phyloP scores from a whole-genome alignment of 2,329 filamentous ascomycete species.

The Zymoseptoria crescenta region DNA sequence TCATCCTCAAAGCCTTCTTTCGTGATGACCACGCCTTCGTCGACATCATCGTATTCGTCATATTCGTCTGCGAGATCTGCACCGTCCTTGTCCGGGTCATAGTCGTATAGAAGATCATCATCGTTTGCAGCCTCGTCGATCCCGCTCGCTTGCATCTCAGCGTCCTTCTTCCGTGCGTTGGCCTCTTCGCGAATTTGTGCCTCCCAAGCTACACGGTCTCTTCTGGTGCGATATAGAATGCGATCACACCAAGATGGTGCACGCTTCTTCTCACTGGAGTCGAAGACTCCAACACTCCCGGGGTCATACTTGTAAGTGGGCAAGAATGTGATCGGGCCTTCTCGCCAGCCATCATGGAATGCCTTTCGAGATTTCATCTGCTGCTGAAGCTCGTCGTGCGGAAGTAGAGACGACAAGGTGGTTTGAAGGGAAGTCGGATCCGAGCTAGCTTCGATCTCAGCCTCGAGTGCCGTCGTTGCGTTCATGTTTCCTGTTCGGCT shows the following conservation, averaged over 20 bases:
- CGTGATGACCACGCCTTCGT: conserved; percentile 45
- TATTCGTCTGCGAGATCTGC: conserved; percentile 43
- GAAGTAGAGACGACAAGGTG: conserved; percentile 75
- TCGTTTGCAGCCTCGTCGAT: conserved; percentile 66
- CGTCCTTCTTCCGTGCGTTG: conserved; percentile 62
- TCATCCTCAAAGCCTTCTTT: conserved; percentile 52
- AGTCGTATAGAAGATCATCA: conserved; percentile 84
- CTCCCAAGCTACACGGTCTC: conserved; percentile 60
- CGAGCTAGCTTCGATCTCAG: conserved; percentile 45
- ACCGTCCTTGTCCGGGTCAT: conserved; percentile 74
- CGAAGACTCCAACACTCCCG: conserved; percentile 85
- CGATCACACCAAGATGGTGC: conserved; percentile 96
- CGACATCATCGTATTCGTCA: conserved; percentile 51
- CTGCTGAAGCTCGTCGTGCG: conserved; percentile 77
- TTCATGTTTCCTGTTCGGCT: conserved; percentile 7
- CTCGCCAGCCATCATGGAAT: conserved; percentile 86
- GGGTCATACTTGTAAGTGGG: conserved; percentile 98
- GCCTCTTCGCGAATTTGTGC: conserved; percentile 55
- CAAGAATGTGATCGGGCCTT: conserved; percentile 79
- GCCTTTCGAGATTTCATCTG: conserved; percentile 68
- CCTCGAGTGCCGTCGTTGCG: conserved; percentile 15
- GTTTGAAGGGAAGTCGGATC: conserved; percentile 84
- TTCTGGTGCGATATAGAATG: conserved; percentile 74
- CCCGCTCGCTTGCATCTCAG: conserved; percentile 76
- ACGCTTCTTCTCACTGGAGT: conserved; percentile 88